Evolutionary conservation across 73 alveolate species (phyloP).

Genomic region (Stentor coeruleus): DNA sequence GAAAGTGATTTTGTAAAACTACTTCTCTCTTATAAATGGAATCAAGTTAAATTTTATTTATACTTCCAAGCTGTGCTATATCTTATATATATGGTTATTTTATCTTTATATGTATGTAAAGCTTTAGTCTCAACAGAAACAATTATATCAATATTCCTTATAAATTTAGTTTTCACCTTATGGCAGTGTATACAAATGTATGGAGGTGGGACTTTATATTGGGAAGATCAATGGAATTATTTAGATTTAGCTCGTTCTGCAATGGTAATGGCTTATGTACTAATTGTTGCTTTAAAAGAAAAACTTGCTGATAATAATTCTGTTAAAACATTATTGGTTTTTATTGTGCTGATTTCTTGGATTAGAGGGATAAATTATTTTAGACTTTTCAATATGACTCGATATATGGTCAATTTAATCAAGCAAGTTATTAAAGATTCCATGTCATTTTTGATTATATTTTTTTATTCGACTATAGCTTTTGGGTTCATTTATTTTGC

Average conservation of each 20-base stretch:
- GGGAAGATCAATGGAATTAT: slow-evolving; percentile 2
- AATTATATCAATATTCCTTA: background rate
- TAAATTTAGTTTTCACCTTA: background rate
- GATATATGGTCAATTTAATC: background rate
- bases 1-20: background rate
- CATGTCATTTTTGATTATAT: background rate
- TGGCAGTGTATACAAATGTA: background rate
- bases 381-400: background rate
- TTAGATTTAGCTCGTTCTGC: background rate
- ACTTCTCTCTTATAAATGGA: background rate
- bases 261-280: background rate
- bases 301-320: too few relatives aligned
- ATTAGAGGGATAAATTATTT: background rate
- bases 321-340: too few relatives aligned
- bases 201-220: background rate
- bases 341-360: background rate
- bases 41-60: background rate
- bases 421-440: background rate
- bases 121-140: background rate
- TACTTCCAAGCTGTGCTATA: background rate
- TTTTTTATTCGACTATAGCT: background rate
- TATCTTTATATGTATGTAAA: background rate
- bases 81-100: background rate
- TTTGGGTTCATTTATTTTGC: background rate
- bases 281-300: too few relatives aligned